phyloP scores from a whole-genome alignment of 108 stramenopile genomes.

The Aurantiochytrium sp. region DNA sequence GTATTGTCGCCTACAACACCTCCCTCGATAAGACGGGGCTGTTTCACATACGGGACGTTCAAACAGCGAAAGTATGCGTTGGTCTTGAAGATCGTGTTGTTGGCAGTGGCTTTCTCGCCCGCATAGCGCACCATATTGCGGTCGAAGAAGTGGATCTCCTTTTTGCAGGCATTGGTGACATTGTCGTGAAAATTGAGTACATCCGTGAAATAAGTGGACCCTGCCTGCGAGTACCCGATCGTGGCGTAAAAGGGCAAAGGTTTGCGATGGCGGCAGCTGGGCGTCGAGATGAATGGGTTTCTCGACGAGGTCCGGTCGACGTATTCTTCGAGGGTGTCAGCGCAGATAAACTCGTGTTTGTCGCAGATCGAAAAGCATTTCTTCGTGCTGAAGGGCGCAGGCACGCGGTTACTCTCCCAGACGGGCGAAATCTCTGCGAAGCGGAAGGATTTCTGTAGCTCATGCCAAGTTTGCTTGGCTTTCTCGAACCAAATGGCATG shows the following conservation, averaged over 20 bases:
- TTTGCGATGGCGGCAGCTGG: neutral
- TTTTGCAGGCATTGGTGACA: neutral
- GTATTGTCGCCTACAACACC: neutral
- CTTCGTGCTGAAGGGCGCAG: too few relatives aligned
- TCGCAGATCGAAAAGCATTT: neutral
- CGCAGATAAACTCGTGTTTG: neutral
- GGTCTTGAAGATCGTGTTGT: neutral
- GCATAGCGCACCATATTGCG: neutral
- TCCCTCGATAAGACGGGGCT: too few relatives aligned
- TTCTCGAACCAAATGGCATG: too few relatives aligned
- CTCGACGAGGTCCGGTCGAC: neutral
- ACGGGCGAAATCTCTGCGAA: too few relatives aligned
- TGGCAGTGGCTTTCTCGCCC: neutral
- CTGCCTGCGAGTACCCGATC: neutral
- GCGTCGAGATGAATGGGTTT: neutral
- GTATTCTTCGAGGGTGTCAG: neutral
- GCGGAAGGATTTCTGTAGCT: too few relatives aligned
- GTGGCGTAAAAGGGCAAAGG: neutral
- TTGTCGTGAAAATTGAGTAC: neutral
- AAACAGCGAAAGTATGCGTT: neutral
- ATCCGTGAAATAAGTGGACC: neutral
- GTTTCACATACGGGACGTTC: too few relatives aligned
- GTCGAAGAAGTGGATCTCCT: conserved; percentile 22
- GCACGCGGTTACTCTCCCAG: too few relatives aligned
- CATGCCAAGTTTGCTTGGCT: too few relatives aligned